Evolutionary conservation across 2,329 filamentous ascomycete species (phyloP).

Genomic region (Trichoderma aggressivum): DNA sequence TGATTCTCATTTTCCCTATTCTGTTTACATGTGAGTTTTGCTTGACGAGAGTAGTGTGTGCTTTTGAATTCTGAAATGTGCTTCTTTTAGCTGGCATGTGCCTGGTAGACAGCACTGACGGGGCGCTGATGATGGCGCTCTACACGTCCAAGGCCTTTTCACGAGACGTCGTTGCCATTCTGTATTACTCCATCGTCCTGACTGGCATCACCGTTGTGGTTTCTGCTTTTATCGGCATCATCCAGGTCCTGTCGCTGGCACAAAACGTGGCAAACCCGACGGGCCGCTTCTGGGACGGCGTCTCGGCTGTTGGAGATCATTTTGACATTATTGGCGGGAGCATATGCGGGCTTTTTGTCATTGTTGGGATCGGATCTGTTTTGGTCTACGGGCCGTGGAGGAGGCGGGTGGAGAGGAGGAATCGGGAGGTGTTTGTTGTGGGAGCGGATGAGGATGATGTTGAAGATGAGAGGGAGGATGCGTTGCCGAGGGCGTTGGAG

Average conservation of each 20-base stretch:
- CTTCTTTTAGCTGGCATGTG: constrained; percentile 77
- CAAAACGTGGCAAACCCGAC: constrained; percentile 69
- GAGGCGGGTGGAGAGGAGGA: constrained; percentile 37
- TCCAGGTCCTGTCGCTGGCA: constrained; percentile 78
- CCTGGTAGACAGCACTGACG: constrained; percentile 86
- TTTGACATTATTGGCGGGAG: constrained; percentile 83
- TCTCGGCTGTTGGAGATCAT: constrained; percentile 70
- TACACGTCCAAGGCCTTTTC: constrained; percentile 80
- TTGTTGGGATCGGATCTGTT: constrained; percentile 72
- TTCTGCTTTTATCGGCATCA: constrained; percentile 77
- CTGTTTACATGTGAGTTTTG: constrained; percentile 70
- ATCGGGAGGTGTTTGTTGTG: background rate
- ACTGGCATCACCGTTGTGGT: constrained; percentile 81
- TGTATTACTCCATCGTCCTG: constrained; percentile 90
- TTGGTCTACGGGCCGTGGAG: constrained; percentile 79
- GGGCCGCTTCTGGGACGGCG: constrained; percentile 87
- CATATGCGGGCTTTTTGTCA: constrained; percentile 80
- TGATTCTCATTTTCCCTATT: constrained; percentile 87
- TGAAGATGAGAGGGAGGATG: constrained; percentile 6
- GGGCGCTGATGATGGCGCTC: constrained; percentile 89
- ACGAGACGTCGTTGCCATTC: constrained; percentile 78
- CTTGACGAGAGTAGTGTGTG: background rate
- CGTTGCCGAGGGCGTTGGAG: background rate
- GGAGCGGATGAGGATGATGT: constrained; percentile 19
- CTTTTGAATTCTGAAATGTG: background rate